Conservation (phyloP, 1,284 basidiomycete genomes). For the Albatrellus sp. region DNA sequence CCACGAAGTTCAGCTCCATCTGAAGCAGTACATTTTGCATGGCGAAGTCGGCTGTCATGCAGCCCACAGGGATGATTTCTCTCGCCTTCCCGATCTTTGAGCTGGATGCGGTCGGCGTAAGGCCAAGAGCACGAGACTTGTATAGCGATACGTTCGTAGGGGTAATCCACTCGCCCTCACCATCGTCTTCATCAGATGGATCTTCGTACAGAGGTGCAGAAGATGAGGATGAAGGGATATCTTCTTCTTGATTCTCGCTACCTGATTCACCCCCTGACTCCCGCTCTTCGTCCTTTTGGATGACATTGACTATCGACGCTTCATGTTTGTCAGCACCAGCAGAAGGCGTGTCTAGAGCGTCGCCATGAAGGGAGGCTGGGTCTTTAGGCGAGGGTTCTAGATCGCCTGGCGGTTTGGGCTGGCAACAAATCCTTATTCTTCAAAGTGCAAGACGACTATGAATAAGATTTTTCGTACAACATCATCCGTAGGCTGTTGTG, state of each 20-base stretch:
- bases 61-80: slow-evolving; percentile 53
- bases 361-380: background rate
- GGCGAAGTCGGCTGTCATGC: slow-evolving; percentile 98
- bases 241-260: slow-evolving; percentile 27
- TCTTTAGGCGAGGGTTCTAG: no score
- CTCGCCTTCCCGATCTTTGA: slow-evolving; percentile 26
- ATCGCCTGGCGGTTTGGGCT: background rate
- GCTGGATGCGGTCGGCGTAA: slow-evolving; percentile 42
- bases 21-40: slow-evolving; percentile 98
- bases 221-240: slow-evolving; percentile 2
- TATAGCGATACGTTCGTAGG: slow-evolving; percentile 79
- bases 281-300: slow-evolving; percentile 9
- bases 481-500: no score
- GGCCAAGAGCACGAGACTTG: slow-evolving; percentile 81
- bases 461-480: background rate
- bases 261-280: slow-evolving; percentile 28
- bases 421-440: background rate
- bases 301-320: slow-evolving; percentile 1
- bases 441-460: background rate
- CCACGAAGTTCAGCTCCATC: slow-evolving; percentile 89
- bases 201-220: slow-evolving; percentile 48
- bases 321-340: background rate
- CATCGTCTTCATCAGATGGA: slow-evolving; percentile 67
- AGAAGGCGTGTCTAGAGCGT: background rate
- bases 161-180: slow-evolving; percentile 96